Conservation (phyloP, 2,329 filamentous ascomycete species). For the Venturia aucupariae region DNA sequence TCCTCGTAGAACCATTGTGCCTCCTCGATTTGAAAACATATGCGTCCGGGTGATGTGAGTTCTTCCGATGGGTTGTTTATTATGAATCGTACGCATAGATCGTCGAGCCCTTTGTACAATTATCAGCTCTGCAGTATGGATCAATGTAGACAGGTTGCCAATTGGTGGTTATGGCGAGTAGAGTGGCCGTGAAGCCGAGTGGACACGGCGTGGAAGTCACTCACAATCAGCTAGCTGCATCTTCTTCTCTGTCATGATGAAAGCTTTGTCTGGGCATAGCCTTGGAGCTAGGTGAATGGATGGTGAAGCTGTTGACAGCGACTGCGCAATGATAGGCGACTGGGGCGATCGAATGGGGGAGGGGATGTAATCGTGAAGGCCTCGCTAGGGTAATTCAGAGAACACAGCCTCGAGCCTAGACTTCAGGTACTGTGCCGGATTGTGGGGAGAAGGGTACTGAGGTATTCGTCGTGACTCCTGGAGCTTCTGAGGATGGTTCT, state of each 20-base stretch:
- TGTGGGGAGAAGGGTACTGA: background rate
- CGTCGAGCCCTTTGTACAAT: conserved; percentile 67
- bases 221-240: conserved; percentile 87
- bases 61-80: conserved; percentile 93
- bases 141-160: background rate
- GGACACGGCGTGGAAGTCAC: conserved; percentile 21
- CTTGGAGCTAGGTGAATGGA: background rate
- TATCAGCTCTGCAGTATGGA: background rate
- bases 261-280: conserved; percentile 4
- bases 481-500: too few species aligned
- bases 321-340: background rate
- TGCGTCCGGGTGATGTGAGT: conserved; percentile 77
- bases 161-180: background rate
- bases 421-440: background rate
- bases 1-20: conserved; percentile 99
- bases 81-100: conserved; percentile 95
- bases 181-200: background rate
- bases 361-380: background rate
- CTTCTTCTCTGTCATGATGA: conserved; percentile 59
- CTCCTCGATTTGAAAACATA: conserved; percentile 98
- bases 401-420: background rate
- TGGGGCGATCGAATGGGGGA: background rate
- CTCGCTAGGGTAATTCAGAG: background rate
- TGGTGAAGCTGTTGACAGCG: background rate
- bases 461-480: too few species aligned